phyloP scores from a whole-genome alignment of 2,329 filamentous ascomycete genomes.

The Madurella mycetomatis region DNA sequence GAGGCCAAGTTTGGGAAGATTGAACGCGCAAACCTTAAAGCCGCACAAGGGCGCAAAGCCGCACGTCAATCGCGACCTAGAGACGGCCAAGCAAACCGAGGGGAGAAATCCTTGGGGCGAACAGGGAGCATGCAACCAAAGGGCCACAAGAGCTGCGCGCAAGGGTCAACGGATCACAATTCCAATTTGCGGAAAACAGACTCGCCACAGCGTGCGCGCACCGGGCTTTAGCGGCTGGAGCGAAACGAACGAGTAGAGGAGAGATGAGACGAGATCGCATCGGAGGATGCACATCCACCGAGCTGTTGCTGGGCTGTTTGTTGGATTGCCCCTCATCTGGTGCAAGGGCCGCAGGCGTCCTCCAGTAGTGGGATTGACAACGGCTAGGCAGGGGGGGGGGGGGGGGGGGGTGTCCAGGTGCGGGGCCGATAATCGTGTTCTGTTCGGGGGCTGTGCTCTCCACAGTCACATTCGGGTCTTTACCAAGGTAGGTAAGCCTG shows the following conservation, averaged over 20 bases:
- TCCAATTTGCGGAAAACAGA: conserved; percentile 7
- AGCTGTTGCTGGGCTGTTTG: conserved; percentile 5
- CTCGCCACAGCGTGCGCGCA: conserved; percentile 3
- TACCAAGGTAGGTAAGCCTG: no score
- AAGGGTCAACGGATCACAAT: conserved; percentile 4
- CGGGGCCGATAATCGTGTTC: neutral
- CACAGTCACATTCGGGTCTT: no score
- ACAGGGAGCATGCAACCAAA: conserved; percentile 4
- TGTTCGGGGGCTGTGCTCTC: conserved; percentile 1
- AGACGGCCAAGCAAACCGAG: neutral
- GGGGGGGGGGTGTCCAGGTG: no score
- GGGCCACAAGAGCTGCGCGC: neutral
- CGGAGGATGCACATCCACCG: conserved; percentile 7
- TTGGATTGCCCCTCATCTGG: conserved; percentile 16
- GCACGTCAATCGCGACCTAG: neutral
- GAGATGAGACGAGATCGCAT: conserved; percentile 21
- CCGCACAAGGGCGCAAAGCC: neutral
- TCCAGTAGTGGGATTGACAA: no score
- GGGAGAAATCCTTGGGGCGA: neutral
- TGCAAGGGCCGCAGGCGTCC: no score
- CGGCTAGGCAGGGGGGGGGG: conserved; percentile 2
- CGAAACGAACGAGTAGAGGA: conserved; percentile 11
- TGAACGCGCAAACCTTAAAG: neutral
- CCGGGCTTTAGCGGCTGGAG: conserved; percentile 5
- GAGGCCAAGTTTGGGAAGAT: neutral